Evolutionary conservation across 2,329 filamentous ascomycete genomes (phyloP), one percentile per base, ranked within the genome.

Genomic region (Fonsecaea pedrosoi): DNA sequence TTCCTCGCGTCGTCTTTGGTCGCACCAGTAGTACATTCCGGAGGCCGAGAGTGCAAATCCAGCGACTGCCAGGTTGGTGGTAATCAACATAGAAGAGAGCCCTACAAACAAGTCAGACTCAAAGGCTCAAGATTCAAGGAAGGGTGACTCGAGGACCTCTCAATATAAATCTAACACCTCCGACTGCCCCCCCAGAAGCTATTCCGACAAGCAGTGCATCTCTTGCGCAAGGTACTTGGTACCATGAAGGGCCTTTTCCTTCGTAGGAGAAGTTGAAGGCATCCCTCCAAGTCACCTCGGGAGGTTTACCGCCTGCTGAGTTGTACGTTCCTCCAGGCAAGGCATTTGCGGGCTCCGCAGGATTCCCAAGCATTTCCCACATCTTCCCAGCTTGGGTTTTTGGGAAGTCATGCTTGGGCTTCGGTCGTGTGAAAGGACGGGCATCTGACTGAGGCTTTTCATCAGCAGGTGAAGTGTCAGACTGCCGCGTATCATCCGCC

Each of bases 121-220:
- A 21, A 57, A n/a, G 45, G 35, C 9, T 60, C 37, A 45, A 45
- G 21, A 25, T 30, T 15, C 65, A 69, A 75, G 30, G 40, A 30
- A 32, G 45, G 45, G 45, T 83, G 72, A 50, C 30, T 30, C 35
- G 42, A 55, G 37, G 82, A 96, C 93, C 90, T 81, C 90, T 88
- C 72, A 92, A 80, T 25, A 97, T 83, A 73, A 89, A 90, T 70
- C 90, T 87, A 62, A 94, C 74, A 66, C 89, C 90, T 62, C 94
- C 94, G 37, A 92, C 79, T 3, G 86, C 90, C 69, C 92, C 91
- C 3, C 92, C 95, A 2, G 87, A 85, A 0, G 87, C 90, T 73
- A 99, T 96, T 30, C 93, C 95, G 1, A 91, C 88, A 72, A 98
- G 81, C 61, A 97, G 83, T 1, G 92, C 90, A 75, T 96, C 90